A percentile compares a stretch with the other conserved stretches of the same genome.
Conservation (phyloP, 2,329 filamentous ascomycete genomes). For the Teratosphaeria pseudoeucalypti region DNA sequence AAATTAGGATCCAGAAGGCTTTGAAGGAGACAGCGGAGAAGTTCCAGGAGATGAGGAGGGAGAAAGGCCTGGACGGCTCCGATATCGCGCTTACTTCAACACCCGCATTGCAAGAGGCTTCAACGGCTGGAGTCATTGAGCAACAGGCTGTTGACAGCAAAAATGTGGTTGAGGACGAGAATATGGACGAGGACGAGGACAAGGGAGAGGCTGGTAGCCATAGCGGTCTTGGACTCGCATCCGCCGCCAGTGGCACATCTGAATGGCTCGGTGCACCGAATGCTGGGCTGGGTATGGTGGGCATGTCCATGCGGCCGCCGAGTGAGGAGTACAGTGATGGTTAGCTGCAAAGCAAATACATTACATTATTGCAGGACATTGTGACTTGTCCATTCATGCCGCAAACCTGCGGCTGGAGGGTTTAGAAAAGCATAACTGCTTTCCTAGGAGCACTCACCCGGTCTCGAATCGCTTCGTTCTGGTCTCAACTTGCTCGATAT, state of each 20-base stretch:
- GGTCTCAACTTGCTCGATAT: too few relatives aligned
- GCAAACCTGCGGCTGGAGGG: neutral
- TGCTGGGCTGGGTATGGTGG: neutral
- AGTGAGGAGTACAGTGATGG: neutral
- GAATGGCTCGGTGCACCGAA: neutral
- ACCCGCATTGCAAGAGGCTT: neutral
- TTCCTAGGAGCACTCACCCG: too few relatives aligned
- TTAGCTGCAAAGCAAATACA: neutral
- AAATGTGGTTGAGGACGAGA: neutral
- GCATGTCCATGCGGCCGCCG: neutral
- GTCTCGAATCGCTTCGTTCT: too few relatives aligned
- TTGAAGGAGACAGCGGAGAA: conserved; percentile 70
- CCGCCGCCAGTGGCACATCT: neutral
- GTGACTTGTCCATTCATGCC: neutral
- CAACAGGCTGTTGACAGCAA: neutral
- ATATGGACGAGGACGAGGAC: neutral
- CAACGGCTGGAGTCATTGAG: neutral
- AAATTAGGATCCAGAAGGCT: conserved; percentile 69
- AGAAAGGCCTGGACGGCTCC: conserved; percentile 30
- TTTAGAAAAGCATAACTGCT: too few relatives aligned
- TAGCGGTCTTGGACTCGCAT: neutral
- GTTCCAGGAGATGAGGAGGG: conserved; percentile 49
- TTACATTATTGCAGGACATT: neutral
- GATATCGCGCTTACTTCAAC: neutral
- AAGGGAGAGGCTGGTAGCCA: neutral